Conservation (phyloP, 805 yeast genomes). For the Nakazawaea peltata region DNA sequence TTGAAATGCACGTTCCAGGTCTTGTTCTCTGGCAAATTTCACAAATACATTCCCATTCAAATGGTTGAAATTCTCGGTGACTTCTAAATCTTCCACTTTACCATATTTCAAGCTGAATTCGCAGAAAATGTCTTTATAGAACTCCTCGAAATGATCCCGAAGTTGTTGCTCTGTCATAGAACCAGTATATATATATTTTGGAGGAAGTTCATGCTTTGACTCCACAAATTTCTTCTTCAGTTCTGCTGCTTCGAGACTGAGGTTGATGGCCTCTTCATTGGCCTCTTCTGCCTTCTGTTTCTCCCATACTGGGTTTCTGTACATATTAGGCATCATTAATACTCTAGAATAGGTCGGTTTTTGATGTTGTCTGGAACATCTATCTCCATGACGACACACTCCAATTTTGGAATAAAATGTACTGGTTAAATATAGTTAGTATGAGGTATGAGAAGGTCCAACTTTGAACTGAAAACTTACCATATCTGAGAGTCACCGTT, state of each 20-base stretch:
- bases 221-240: conserved; percentile 3
- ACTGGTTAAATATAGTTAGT: conserved; percentile 10
- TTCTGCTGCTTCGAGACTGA: too few relatives aligned
- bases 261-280: neutral
- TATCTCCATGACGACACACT: conserved; percentile 89
- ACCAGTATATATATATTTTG: conserved; percentile 8
- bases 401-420: conserved; percentile 74
- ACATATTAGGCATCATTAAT: conserved; percentile 56
- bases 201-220: conserved; percentile 1
- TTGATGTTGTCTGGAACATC: conserved; percentile 68
- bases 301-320: conserved; percentile 47
- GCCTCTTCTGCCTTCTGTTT: conserved; percentile 20
- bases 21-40: conserved; percentile 42
- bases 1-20: conserved; percentile 54
- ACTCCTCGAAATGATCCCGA: conserved; percentile 45
- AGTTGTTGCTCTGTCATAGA: conserved; percentile 25
- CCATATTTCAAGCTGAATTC: conserved; percentile 44
- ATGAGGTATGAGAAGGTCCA: neutral
- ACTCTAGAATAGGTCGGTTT: conserved; percentile 61
- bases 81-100: conserved; percentile 50
- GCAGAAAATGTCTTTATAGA: conserved; percentile 64
- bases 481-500: neutral
- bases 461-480: conserved; percentile 3
- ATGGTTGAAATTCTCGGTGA: conserved; percentile 82
- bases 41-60: conserved; percentile 82